These are phyloP conservation scores for Neospermospora avenae DNA, from an alignment of 2,329 filamentous ascomycete genomes.

Conservation along the genomic window DNA sequence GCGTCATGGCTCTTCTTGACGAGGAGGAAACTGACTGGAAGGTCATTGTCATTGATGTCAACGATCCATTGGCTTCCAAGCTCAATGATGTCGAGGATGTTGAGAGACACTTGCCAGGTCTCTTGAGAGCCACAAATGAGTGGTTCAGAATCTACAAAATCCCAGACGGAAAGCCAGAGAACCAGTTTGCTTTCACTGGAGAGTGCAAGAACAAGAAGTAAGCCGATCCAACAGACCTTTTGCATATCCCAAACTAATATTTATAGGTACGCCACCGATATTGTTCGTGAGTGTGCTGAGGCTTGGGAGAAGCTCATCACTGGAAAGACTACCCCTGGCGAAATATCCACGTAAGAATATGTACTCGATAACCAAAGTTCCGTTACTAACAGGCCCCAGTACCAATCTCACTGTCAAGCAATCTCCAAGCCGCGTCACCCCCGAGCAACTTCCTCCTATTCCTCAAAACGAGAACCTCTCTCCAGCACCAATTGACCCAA, in stretches of 20 bases:
- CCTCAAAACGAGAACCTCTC: slow-evolving; percentile 75
- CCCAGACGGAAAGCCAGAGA: slow-evolving; percentile 99
- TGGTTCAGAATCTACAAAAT: slow-evolving; percentile 99
- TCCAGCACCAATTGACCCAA: slow-evolving; percentile 87
- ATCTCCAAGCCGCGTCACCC: slow-evolving; percentile 69
- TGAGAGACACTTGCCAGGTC: slow-evolving; percentile 94
- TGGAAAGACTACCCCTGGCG: slow-evolving; percentile 77
- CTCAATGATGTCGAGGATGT: slow-evolving; percentile 99
- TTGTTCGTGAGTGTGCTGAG: slow-evolving; percentile 92
- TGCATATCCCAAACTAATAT: slow-evolving; percentile 12
- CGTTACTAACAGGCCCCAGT: slow-evolving; percentile 46
- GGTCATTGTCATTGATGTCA: slow-evolving; percentile 98
- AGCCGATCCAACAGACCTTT: slow-evolving; percentile 28
- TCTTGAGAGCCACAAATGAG: slow-evolving; percentile 97
- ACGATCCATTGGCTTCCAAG: slow-evolving; percentile 93
- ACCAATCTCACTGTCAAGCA: slow-evolving; percentile 75
- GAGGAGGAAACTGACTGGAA: slow-evolving; percentile 99
- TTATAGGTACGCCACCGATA: slow-evolving; percentile 83
- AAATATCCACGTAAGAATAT: slow-evolving; percentile 72
- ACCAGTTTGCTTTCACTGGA: slow-evolving; percentile 99
- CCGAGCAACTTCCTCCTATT: slow-evolving; percentile 70
- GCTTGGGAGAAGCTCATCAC: slow-evolving; percentile 96
- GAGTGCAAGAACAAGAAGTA: slow-evolving; percentile 99
- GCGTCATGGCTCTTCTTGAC: slow-evolving; percentile 98
- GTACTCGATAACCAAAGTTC: not conserved